phyloP scores from a whole-genome alignment of 768 basidiomycete species.

The Saitozyma sp. region DNA sequence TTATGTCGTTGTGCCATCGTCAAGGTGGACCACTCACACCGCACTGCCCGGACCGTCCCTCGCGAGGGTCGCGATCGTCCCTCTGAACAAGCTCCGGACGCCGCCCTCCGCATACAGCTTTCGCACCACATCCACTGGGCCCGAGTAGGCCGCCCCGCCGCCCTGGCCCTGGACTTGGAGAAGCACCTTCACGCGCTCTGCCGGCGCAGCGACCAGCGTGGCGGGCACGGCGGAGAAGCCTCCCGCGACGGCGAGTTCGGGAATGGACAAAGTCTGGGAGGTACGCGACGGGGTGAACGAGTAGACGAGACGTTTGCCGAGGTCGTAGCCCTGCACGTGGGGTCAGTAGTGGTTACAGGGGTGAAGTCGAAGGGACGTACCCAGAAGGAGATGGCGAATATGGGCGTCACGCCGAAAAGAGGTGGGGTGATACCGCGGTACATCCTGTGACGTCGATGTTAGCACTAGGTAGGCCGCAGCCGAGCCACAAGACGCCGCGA shows the following conservation, averaged over 20 bases:
- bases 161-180: constrained; percentile 91
- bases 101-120: constrained; percentile 95
- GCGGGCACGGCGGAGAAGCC: constrained; percentile 92
- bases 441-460: constrained; percentile 40
- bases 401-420: constrained; percentile 90
- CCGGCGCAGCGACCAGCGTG: constrained; percentile 89
- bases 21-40: constrained; percentile 63
- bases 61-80: constrained; percentile 87
- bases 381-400: constrained; percentile 98
- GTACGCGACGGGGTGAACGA: constrained; percentile 74
- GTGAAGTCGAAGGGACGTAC: constrained; percentile 56
- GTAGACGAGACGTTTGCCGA: constrained; percentile 82
- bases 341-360: not conserved
- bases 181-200: constrained; percentile 94
- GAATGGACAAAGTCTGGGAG: constrained; percentile 63
- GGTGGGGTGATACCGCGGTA: constrained; percentile 76
- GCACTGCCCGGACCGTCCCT: constrained; percentile 96
- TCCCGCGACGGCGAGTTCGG: constrained; percentile 86
- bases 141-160: constrained; percentile 67
- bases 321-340: constrained; percentile 77
- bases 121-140: constrained; percentile 84
- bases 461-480: not conserved
- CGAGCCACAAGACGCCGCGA: no score
- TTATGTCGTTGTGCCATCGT: not conserved
- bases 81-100: constrained; percentile 83